Evolutionary conservation across 2,329 filamentous ascomycete genomes (phyloP), one percentile per base, ranked within the genome.

Genomic region (Thyridium curvatum): DNA sequence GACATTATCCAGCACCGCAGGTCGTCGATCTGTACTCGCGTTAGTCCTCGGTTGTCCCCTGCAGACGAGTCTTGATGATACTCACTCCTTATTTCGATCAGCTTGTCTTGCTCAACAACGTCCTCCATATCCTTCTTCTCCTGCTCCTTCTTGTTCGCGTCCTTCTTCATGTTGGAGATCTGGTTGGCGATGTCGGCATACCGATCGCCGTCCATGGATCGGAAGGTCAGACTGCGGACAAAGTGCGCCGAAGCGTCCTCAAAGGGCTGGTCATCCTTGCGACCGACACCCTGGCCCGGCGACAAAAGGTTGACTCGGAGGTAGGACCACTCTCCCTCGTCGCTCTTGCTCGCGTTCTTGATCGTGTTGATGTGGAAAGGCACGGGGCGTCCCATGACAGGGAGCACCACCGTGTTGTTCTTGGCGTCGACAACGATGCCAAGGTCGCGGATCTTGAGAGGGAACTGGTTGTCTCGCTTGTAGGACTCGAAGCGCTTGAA

Each of bases 101-200:
- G 79, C 69, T 98, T 98, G 60, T 98, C 93, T 62, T 98, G 93
- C 64, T 97, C 93, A 6, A 98, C 90, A 16, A 98, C 93, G 62
- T 98, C 93, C 59, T 98, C 93, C 85, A 98, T 85, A 52, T 98
- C 91, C 68, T 98, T 98, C 79, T 97, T 96, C 64, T 96, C 91
- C 54, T 96, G 90, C 62, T 98, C 93, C 52, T 88, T 86, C 63
- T 94, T 90, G 32, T 87, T 79, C 5, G 86, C 82, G 50, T 91
- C 87, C 58, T 93, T 94, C 69, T 96, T 94, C 71, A 98, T 83
- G 55, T 96, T 93, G 10, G 88, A 91, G 52, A 98, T 97, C 55
- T 94, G 86, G 44, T 85, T 85, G 12, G 89, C 84, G 49, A 98
- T 93, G 53, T 94, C 87, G 42, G 87, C 84, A 59, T 98, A 89